Conservation (phyloP, 441 rosid genomes). For the Populus hybrid region DNA sequence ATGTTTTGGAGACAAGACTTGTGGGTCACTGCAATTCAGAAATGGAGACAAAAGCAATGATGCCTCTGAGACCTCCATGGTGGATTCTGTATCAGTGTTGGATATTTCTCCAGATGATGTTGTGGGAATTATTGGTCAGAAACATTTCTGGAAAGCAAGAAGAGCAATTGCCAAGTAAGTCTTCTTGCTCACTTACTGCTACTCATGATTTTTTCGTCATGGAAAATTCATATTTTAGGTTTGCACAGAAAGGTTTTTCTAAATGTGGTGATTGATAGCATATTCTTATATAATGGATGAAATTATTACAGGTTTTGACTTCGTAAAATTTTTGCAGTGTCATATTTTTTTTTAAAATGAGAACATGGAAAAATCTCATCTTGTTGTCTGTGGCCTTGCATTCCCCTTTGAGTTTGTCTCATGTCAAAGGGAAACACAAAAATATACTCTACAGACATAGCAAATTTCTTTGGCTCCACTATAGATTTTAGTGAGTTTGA, state of each 20-base stretch:
- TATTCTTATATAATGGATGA: background rate
- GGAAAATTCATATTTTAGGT: slow-evolving; percentile 4
- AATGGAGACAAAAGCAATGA: slow-evolving; percentile 49
- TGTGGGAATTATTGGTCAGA: slow-evolving; percentile 78
- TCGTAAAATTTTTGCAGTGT: too few species aligned
- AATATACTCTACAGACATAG: background rate
- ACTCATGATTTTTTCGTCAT: slow-evolving; percentile 2
- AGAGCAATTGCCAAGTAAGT: slow-evolving; percentile 84
- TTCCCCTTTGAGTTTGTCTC: background rate
- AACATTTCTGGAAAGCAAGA: slow-evolving; percentile 92
- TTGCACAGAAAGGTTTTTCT: background rate
- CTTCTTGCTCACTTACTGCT: background rate
- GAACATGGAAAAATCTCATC: background rate
- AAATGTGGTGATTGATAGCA: slow-evolving; percentile 4
- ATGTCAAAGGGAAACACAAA: background rate
- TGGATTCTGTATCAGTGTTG: slow-evolving; percentile 51
- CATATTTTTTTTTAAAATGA: too few species aligned
- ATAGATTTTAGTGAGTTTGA: slow-evolving; percentile 1
- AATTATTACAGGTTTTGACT: background rate
- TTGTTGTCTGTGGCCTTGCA: background rate
- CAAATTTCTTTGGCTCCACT: background rate
- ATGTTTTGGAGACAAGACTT: slow-evolving; percentile 26
- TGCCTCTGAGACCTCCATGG: slow-evolving; percentile 55
- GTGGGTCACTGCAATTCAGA: slow-evolving; percentile 25
- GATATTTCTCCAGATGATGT: slow-evolving; percentile 79